Base-by-base conservation (phyloP, 2,329 filamentous ascomycete species). In the Exophiala sideris region DNA sequence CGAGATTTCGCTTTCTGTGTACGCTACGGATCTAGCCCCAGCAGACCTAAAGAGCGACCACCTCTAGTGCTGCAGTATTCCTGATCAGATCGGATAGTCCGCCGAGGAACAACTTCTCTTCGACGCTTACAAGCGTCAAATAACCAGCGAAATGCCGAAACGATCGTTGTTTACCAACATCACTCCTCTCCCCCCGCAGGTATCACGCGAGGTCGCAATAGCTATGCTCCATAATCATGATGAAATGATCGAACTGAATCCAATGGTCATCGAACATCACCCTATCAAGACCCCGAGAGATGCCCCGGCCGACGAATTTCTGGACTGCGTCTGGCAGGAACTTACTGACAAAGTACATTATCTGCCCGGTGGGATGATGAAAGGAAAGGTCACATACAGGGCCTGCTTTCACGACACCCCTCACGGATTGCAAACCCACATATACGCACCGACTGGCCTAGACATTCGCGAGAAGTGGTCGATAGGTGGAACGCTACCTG, bases 191-290 rank as follows among this genome's bases (percentile, higher is more conserved):
- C 90, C 91, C 7, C 63, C 80, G 2, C 76, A 77, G 62, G 80
- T 94, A 61, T 77, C 83, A 45, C 82, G 89, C 50, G 79, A 86
- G 61, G 79, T 82, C n/a, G 88, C 89, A 39, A 69, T 95, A 59
- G 78, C 82, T 50, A 88, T 89, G 62, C 83, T 95, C 32, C 88
- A 90, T 69, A 80, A 87, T 69, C 89, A 95, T 71, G 70, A 79
- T 46, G 85, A 85, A 63, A 95, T 96, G 86, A 95, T 95, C 65
- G 86, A 92, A 67, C 76, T 95, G 53, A 95, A 95, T 70, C 90
- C 90, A 1, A 78, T 95, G 45, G 86, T 95, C 51, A 83, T 87
- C 58, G 84, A 87, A 57, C 81, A 88, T 53, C 80, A 85, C 62
- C 78, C 77, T 32, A 89, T 89, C 70, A 78, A 81, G 44, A 79